A percentile compares a stretch with the other conserved stretches of the same genome.
These are phyloP conservation scores for Karstenula rhodostoma DNA, from an alignment of 2,329 filamentous ascomycete genomes.

Conservation along the genomic window DNA sequence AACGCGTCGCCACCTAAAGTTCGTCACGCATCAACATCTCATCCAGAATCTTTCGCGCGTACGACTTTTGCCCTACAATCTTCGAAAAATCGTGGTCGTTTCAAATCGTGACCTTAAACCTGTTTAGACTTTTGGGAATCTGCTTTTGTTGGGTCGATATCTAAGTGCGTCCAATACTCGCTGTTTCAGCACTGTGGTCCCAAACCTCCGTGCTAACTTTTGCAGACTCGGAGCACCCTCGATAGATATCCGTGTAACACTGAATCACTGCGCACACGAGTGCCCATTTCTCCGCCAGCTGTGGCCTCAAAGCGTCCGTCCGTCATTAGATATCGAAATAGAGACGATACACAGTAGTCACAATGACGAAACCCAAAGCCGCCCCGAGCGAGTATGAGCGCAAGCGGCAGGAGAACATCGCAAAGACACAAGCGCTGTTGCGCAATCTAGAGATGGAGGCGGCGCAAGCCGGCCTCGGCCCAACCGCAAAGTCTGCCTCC, in stretches of 20 bases:
- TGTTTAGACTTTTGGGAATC: not conserved
- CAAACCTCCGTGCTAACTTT: not conserved
- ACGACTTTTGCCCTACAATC: not conserved
- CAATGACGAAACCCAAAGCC: conserved; percentile 51
- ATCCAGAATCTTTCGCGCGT: not conserved
- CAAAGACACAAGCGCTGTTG: conserved; percentile 81
- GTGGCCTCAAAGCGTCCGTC: not conserved
- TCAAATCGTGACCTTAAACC: not conserved
- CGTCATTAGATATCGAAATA: not conserved
- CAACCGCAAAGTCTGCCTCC: conserved; percentile 59
- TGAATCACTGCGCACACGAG: not conserved
- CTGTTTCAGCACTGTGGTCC: not conserved
- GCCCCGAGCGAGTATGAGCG: conserved; percentile 86
- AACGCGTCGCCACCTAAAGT: conserved; percentile 7
- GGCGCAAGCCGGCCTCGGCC: conserved; percentile 73
- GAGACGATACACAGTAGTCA: not conserved
- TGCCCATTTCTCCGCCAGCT: not conserved
- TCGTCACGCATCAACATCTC: not conserved
- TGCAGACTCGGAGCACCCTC: not conserved
- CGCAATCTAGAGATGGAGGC: conserved; percentile 76
- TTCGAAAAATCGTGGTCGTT: not conserved
- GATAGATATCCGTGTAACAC: not conserved
- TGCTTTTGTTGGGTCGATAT: not conserved
- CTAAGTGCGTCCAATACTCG: not conserved
- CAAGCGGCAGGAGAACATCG: conserved; percentile 84